A percentile compares a stretch with the other conserved stretches of the same genome.
Conservation (phyloP, 768 basidiomycete genomes). For the Suillus alpinus region DNA sequence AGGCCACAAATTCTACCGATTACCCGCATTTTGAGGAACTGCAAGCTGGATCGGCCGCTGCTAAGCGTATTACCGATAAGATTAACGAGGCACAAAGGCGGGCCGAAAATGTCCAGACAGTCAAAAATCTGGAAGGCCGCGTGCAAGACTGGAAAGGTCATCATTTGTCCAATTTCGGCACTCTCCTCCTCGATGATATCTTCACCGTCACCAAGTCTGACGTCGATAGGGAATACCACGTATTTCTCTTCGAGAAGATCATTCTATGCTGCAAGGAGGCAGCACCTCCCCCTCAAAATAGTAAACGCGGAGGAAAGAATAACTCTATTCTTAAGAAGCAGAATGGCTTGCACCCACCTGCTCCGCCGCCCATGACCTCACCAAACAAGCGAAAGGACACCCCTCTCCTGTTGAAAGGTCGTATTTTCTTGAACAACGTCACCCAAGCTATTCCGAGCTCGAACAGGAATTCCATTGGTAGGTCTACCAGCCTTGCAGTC, state of each 20-base stretch:
- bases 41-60: constrained; percentile 77
- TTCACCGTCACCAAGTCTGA: constrained; percentile 96
- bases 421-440: constrained; percentile 96
- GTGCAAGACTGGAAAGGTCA: constrained; percentile 99
- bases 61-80: constrained; percentile 90
- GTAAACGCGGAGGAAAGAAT: constrained; percentile 75
- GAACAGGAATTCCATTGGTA: constrained; percentile 59
- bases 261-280: constrained; percentile 98
- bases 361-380: constrained; percentile 47
- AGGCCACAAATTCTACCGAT: constrained; percentile 58
- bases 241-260: constrained; percentile 98
- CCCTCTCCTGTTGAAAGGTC: constrained; percentile 86
- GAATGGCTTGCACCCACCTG: constrained; percentile 41
- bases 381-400: constrained; percentile 73
- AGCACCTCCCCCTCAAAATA: constrained; percentile 49
- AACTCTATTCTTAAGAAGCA: constrained; percentile 90
- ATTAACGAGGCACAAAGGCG: constrained; percentile 95
- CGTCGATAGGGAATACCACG: constrained; percentile 96
- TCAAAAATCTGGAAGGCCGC: constrained; percentile 77
- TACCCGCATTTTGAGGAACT: constrained; percentile 80
- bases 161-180: constrained; percentile 90
- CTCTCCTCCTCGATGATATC: constrained; percentile 90
- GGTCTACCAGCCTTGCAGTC: constrained; percentile 23
- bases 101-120: constrained; percentile 88
- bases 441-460: constrained; percentile 70